Evolutionary conservation across 2,329 filamentous ascomycete genomes (phyloP).

Genomic region (Cladosporium sp.): DNA sequence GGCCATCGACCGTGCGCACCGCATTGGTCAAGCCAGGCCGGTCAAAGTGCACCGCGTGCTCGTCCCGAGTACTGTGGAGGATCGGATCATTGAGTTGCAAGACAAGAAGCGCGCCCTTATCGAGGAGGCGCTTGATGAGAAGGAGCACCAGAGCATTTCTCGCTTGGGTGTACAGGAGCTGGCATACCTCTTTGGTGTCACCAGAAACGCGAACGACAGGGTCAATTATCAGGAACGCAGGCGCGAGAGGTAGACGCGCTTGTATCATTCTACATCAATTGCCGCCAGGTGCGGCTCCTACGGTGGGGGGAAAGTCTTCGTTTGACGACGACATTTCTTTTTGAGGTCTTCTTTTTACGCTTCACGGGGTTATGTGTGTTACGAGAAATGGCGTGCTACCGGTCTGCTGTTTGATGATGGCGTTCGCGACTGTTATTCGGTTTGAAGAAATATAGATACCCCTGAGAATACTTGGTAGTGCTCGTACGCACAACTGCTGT

Average conservation of each 20-base stretch:
- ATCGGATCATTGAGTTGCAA: conserved; percentile 76
- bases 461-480: not conserved
- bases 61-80: conserved; percentile 75
- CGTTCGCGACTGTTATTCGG: not conserved
- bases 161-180: conserved; percentile 65
- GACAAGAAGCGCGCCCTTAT: conserved; percentile 74
- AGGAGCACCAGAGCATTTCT: conserved; percentile 61
- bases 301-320: not conserved
- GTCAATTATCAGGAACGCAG: conserved; percentile 19
- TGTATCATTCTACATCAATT: not conserved
- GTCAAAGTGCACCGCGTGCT: conserved; percentile 80
- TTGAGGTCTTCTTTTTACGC: not conserved
- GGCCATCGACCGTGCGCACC: conserved; percentile 83
- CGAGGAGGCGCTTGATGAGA: conserved; percentile 74
- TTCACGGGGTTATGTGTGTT: not conserved
- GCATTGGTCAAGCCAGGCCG: conserved; percentile 71
- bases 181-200: conserved; percentile 60
- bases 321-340: not conserved
- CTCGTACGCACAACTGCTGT: not conserved
- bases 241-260: not conserved
- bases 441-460: not conserved
- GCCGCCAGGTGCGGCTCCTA: not conserved
- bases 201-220: conserved; percentile 21
- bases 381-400: not conserved
- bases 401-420: not conserved